Base-by-base conservation (phyloP, 345 rosid genomes). In the Bruguiera parviflora region DNA sequence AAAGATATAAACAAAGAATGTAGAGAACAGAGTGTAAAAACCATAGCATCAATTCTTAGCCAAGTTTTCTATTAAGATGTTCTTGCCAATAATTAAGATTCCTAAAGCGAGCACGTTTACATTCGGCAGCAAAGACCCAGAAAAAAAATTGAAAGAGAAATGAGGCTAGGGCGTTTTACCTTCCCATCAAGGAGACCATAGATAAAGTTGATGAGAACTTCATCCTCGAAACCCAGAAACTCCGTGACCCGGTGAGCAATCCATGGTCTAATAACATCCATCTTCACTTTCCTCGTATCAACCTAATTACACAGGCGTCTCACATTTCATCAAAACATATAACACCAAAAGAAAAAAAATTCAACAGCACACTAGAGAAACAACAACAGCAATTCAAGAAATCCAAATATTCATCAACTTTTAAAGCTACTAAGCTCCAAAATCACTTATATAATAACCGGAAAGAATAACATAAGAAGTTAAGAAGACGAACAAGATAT, bases 181-280 rank as follows among this genome's bases (percentile, higher is more conserved):
- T 92, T 96, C 25, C 83, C 89, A 31, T 96, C 99, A 58, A 96
- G 94, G 52, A 96, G 95, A 62, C 97, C 95, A 21, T 85, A 96
- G 8, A 96, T 90, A 70, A 96, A 96, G 84, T 96, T 92, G 69
- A 96, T 96, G 49, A 96, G 92, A 58, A 96, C 98, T 82, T 96
- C 99, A 66, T 96, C 99, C 75, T 96, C 98, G 55, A 96, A 92
- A 16, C 98, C 99, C 33, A 96, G 91, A 74, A 92, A 90, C 83
- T 92, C 98, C 6, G 97, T 90, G 59, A 90, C 99, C 80, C 94
- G 77, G 63, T 60, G 82, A 43, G 97, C 99, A 78, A 96, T 90
- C 99, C 99, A 96, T 1, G 99, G 99, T 69, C 77, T 88, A 69
- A 96, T 79, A 68, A 90, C 89, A 82, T 95, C 97, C 92, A 90